Evolutionary conservation across 2,329 filamentous ascomycete species (phyloP), one percentile per base, ranked within the genome.

Genomic region (Fusarium pseudonygamai): DNA sequence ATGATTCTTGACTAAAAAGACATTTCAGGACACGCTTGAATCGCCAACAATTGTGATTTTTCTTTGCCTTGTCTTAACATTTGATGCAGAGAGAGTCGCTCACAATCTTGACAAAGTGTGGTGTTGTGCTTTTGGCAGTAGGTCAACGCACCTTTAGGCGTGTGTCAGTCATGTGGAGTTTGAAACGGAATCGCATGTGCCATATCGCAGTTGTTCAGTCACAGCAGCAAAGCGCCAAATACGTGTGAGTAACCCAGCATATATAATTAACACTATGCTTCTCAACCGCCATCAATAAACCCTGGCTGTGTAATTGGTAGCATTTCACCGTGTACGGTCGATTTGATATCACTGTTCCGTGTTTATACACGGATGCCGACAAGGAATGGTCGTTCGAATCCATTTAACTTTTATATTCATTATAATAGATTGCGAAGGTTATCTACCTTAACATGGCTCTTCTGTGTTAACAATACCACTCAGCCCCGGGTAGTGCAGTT

Each of bases 191-290:
- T 20, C 16, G 7, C 16, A 45, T 45, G 15, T 26, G 42, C 16
- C 43, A 26, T 45, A 45, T 14, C 5, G 12, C 15, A 20, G 43
- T 26, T 45, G 11, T 6, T 13, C 13, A 20, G 24, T 12, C 11
- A 26, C 5, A 20, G 11, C 7, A 20, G 12, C 24, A 45, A 45
- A 45, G 16, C 12, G 24, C 16, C 24, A 45, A 20, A 20, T 26
- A 6, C 24, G 12, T 7, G 12, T 20, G 6, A 0, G 11, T 18
- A 45, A 18, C 7, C 7, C 0, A 11, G 1, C 15, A 45, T 20
- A 20, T 18, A 9, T 45, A 26, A 26, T 4, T 11, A 1, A 26
- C 5, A 4, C 16, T 9, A 26, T 26, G 16, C 43, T 20, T 26
- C 42, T 1, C 24, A 20, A 9, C 24, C 24, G 18, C 16, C 12